phyloP scores from a whole-genome alignment of 176 grass and related monocot species.

The Oryza rufipogon region DNA sequence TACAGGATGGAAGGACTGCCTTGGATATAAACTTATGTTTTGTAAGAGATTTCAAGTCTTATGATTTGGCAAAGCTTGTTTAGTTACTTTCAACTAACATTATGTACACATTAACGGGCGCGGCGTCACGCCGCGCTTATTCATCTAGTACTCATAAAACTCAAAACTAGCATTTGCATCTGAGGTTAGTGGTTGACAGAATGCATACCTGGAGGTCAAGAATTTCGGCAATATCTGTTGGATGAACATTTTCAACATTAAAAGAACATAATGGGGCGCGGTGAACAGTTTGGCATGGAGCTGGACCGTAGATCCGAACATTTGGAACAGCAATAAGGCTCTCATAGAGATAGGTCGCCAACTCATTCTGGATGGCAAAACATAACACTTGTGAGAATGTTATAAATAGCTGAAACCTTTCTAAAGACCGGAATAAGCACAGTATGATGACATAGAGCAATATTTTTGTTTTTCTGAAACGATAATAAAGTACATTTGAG shows the following conservation, averaged over 20 bases:
- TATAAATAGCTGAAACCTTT: constrained; percentile 48
- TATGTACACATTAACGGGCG: too few species aligned
- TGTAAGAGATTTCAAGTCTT: too few species aligned
- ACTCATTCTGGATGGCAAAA: constrained; percentile 52
- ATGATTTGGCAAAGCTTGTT: too few species aligned
- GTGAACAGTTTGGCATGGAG: constrained; percentile 56
- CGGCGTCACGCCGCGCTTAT: too few species aligned
- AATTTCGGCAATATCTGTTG: constrained; percentile 90
- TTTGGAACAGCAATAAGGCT: constrained; percentile 70
- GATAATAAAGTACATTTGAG: not conserved
- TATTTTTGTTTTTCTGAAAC: not conserved
- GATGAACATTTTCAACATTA: constrained; percentile 90
- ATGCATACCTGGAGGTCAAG: constrained; percentile 78
- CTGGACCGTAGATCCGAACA: constrained; percentile 72
- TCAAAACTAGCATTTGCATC: constrained; percentile 21
- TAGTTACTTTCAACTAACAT: too few species aligned
- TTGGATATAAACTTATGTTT: too few species aligned
- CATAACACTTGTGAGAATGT: constrained; percentile 33
- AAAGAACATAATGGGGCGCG: constrained; percentile 81
- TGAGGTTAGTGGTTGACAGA: constrained; percentile 13
- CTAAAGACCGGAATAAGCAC: not conserved
- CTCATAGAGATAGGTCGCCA: constrained; percentile 65
- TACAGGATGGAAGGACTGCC: too few species aligned
- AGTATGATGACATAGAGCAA: not conserved
- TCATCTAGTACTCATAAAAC: not conserved